These are phyloP conservation scores for Tulasnella sp. DNA, from an alignment of 768 basidiomycete species.

Conservation along the genomic window DNA sequence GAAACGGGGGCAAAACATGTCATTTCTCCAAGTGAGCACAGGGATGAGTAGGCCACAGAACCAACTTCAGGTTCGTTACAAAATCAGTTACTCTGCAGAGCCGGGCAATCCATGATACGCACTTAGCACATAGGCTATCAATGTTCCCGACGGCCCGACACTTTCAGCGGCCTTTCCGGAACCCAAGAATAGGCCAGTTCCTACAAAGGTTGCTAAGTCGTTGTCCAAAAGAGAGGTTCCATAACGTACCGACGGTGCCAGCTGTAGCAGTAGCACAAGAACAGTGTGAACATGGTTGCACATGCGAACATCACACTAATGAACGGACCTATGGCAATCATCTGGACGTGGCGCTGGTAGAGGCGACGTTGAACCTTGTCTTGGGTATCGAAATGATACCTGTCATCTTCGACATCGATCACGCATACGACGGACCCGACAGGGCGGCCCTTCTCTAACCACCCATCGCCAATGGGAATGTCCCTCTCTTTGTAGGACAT, in stretches of 20 bases:
- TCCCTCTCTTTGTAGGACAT: slow-evolving; percentile 11
- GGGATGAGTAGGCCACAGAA: slow-evolving; percentile 51
- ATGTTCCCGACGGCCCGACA: slow-evolving; percentile 55
- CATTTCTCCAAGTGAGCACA: slow-evolving; percentile 66
- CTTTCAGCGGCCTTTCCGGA: slow-evolving; percentile 46
- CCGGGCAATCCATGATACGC: too few relatives aligned
- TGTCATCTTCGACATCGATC: slow-evolving; percentile 19
- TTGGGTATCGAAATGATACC: slow-evolving; percentile 39
- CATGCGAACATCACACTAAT: background rate
- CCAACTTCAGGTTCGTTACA: too few relatives aligned
- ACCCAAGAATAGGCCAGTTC: slow-evolving; percentile 58
- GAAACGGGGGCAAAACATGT: slow-evolving; percentile 68
- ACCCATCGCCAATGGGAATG: background rate
- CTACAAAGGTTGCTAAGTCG: background rate
- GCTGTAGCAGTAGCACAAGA: slow-evolving; percentile 32
- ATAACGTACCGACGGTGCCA: slow-evolving; percentile 45
- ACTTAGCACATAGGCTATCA: slow-evolving; percentile 41
- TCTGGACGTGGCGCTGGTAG: slow-evolving; percentile 69
- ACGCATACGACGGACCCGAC: background rate
- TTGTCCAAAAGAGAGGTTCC: too few relatives aligned
- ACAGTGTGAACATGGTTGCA: slow-evolving; percentile 25
- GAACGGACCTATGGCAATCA: slow-evolving; percentile 33
- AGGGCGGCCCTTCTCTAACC: slow-evolving; percentile 8
- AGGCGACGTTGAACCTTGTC: slow-evolving; percentile 59
- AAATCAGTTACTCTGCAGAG: too few relatives aligned